phyloP scores from a whole-genome alignment of 257 asterid genomes.

The Solanum pimpinellifolium region DNA sequence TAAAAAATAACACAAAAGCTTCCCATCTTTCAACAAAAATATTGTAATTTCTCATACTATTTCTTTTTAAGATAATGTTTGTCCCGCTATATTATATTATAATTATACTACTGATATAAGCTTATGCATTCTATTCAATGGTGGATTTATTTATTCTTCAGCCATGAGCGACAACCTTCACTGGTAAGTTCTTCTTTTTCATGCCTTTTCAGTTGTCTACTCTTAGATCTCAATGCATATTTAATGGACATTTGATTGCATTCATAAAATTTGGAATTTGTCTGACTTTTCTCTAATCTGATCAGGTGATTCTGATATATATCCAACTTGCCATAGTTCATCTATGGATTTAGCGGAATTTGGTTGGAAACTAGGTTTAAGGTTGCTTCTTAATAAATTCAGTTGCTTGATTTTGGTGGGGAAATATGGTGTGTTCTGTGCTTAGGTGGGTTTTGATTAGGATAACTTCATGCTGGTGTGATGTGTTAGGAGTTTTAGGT shows the following conservation, averaged over 20 bases:
- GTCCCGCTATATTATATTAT: not conserved
- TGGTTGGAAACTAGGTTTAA: slow-evolving; percentile 18
- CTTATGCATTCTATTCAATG: not conserved
- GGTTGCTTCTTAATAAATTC: slow-evolving; percentile 11
- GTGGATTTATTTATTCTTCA: slow-evolving; percentile 13
- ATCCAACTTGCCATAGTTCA: slow-evolving; percentile 16
- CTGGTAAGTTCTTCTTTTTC: slow-evolving; percentile 26
- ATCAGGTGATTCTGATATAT: slow-evolving; percentile 41
- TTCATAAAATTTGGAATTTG: not conserved
- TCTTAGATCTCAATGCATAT: not conserved
- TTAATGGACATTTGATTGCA: not conserved
- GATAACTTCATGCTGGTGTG: not conserved
- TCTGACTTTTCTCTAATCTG: not conserved
- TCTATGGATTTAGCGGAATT: slow-evolving; percentile 3
- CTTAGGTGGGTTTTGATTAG: not conserved
- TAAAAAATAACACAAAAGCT: not conserved
- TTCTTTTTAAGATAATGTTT: not conserved
- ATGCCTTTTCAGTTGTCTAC: not conserved
- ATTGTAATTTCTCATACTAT: not conserved
- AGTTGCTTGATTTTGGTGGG: slow-evolving; percentile 12
- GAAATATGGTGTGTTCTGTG: slow-evolving; percentile 3
- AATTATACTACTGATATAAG: not conserved
- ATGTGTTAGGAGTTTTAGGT: not conserved
- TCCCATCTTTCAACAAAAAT: slow-evolving; percentile 1
- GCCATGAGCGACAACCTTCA: slow-evolving; percentile 15